phyloP scores from a whole-genome alignment of 2,329 filamentous ascomycete species.

The Trichothecium roseum region DNA sequence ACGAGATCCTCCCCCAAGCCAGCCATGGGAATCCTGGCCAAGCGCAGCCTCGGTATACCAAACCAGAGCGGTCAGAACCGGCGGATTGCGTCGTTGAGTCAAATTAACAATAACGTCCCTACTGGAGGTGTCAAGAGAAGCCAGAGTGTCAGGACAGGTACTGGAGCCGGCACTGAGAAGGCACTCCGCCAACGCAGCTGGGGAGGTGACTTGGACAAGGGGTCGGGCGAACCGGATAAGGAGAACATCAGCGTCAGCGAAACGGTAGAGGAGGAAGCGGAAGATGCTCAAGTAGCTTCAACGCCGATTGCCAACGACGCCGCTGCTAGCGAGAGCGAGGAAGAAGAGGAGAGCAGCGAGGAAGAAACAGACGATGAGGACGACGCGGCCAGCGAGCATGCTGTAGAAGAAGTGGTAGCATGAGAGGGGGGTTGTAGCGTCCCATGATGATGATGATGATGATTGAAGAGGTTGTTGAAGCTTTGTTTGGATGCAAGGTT shows the following conservation, averaged over 20 bases:
- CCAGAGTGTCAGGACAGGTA: constrained; percentile 62
- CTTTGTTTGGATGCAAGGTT: too few species aligned
- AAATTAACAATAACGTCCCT: constrained; percentile 70
- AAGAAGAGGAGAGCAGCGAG: constrained; percentile 9
- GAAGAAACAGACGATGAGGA: constrained; percentile 4
- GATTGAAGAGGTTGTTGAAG: constrained; percentile 20
- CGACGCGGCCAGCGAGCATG: constrained; percentile 7
- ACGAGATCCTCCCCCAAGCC: constrained; percentile 16
- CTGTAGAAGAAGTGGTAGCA: too few species aligned
- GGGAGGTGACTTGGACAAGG: constrained; percentile 41
- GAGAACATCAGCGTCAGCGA: constrained; percentile 56
- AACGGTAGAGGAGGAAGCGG: constrained; percentile 46
- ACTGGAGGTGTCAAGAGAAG: constrained; percentile 60
- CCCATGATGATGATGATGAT: constrained; percentile 6
- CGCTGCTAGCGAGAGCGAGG: constrained; percentile 13
- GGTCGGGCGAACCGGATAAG: constrained; percentile 46
- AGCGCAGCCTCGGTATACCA: constrained; percentile 34
- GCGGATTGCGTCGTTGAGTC: constrained; percentile 81
- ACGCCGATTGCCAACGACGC: constrained; percentile 13
- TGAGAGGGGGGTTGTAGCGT: too few species aligned
- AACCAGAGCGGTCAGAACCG: constrained; percentile 50
- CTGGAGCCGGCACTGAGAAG: constrained; percentile 20
- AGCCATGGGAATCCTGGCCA: constrained; percentile 41
- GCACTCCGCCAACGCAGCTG: constrained; percentile 59
- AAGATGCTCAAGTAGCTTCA: constrained; percentile 14